Base-by-base conservation (phyloP, 768 basidiomycete genomes). In the Pisolithus sp. region DNA sequence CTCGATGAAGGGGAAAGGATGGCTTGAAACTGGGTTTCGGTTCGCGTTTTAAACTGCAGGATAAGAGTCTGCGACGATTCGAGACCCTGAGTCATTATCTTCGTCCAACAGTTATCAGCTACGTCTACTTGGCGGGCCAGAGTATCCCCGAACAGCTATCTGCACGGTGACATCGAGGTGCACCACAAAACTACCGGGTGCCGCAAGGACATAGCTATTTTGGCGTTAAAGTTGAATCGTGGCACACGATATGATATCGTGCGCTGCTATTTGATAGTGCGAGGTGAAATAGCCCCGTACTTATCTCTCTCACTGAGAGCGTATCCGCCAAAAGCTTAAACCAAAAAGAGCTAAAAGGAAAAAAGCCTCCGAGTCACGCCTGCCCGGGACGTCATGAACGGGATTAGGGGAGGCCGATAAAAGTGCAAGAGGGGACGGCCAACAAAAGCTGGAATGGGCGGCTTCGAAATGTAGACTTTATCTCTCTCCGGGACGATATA, bases 331-430 rank as follows among this genome's bases (percentile, higher is more conserved):
- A 68, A 68, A 68, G 60, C 60, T 43, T 58, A 58, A 71, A 68
- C 67, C 65, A 23, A 48, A 64, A 66, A 67, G 62, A 69, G 68
- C 60, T 62, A 71, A 71, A 64, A 57, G 51, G 51, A 57, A 45
- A 7, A 57, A 45, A 7, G 20, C 18, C 18, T 55, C 54, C 53
- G 63, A 58, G 51, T 59, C 59, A 50, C 56, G 63, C 59, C 41
- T 48, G 41, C 41, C 46, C 56, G 57, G 59, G 62, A 59, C 40
- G 45, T 53, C 45, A 57, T 51, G 53, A 48, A 55, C 42, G 50
- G 56, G 55, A 55, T 51, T 56, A 53, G 56, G 57, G 54, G 41
- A 48, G 54, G 57, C 48, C 50, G 54, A 30, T 44, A 54, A 44
- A 34, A 57, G 57, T 55, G 58, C 54, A 57, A 54, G 48, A 34